Evolutionary conservation across 768 basidiomycete genomes (phyloP), one percentile per base, ranked within the genome.

Genomic region (Suillus americanus): DNA sequence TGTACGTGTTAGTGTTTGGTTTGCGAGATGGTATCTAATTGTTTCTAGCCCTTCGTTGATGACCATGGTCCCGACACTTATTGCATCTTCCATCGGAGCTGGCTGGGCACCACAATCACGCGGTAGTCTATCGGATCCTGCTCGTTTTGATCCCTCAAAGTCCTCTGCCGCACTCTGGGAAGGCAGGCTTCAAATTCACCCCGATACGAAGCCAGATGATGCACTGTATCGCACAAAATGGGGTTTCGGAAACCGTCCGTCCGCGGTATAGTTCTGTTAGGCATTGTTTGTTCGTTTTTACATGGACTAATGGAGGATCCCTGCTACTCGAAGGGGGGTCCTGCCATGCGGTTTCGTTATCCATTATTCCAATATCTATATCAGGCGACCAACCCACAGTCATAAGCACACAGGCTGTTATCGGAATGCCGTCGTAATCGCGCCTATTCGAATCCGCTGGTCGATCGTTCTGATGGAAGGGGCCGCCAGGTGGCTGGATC

Each of bases 141-240:
- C 91, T 33, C 82, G 86, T 60, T 79, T 82, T 64, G 90, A 94
- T 74, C 92, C 94, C 18, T 92, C 93, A 38, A 84, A 83, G 73
- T 90, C 92, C 12, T 89, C 92, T 37, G 89, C 92, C 12, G 92
- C 91, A 2, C 81, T 95, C 8, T 93, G 88, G 88, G 87, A 91
- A 74, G 94, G 94, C 66, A 91, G 86, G 76, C 81, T 95, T 18
- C 93, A 94, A 74, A 80, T 97, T 7, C 95, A 97, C 72, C 95
- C 95, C 0, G 92, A 92, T 43, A 96, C 94, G 3, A 80, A 85
- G 54, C 79, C 76, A 38, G 86, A 91, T 65, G 93, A 96, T 69
- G 80, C 80, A 3, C 75, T 79, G 30, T 78, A 76, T 66, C 66
- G 65, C 51, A 67, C 72, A 62, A 74, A 67, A 68, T 78, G 78